Evolutionary conservation across 495 filamentous ascomycete species (phyloP), one percentile per base, ranked within the genome.

Genomic region (Trichocladium uniseriatum): DNA sequence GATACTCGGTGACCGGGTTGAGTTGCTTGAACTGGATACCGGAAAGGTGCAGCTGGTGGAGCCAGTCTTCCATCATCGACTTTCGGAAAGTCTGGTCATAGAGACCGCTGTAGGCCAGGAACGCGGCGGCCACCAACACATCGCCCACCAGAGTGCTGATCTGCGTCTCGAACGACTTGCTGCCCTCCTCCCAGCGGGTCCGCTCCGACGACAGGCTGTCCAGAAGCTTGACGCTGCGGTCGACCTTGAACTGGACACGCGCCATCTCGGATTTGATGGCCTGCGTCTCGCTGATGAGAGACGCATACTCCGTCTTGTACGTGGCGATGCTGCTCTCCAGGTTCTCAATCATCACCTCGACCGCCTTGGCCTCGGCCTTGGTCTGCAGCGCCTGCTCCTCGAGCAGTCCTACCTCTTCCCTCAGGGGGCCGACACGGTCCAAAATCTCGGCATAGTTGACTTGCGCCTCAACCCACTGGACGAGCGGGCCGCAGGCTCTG

Each of bases 21-120:
- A 87, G 87, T 49, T 82, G 75, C 71, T 97, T 99, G 80, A 82
- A 94, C 59, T 79, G 77, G 63, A 99, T 87, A 37, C 89, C 89
- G 14, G 92, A 95, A 35, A 91, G 78, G 32, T 82, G 79, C 48
- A 99, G 78, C 56, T 99, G 94, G 51, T 89, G 80, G 14, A 92
- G 72, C 92, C 92, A 99, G 60, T 97, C 92, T 55, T 97, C 94
- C 67, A 88, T 77, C 92, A 99, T 96, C 27, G 82, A 80, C 68
- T 95, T 96, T 36, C 92, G 83, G 79, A 94, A 95, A 56, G 92
- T 90, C 63, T 99, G 92, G 62, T 99, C 92, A 57, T 94, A 99
- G 46, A 95, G 84, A 69, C 92, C 92, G 62, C 86, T 86, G 68
- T 99, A 99, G n/a, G 92, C 92, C 47, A 99, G 73, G 76, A 97